Evolutionary conservation across 768 basidiomycete genomes (phyloP), one percentile per base, ranked within the genome.

Genomic region (Podaxis mareebaensis): DNA sequence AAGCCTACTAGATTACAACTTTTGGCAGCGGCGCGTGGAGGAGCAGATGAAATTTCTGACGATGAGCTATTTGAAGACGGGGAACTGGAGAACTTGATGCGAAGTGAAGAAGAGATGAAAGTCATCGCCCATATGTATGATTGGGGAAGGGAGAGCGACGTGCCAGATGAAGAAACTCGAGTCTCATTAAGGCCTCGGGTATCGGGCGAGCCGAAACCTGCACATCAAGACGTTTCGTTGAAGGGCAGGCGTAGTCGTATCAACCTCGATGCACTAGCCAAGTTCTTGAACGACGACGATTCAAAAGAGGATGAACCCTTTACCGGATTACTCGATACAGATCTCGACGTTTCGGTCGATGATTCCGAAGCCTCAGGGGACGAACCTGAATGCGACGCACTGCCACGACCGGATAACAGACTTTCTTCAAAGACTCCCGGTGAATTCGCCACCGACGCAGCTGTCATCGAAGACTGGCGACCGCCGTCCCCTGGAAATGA

Each of bases 1-100:
- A 67, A 72, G 12, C 91, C 86, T 2, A 86, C 88, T 2, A 89
- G 92, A 38, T 79, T 93, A 8, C 89, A 91, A 65, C 73, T 87
- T 28, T 80, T 93, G 38, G 75, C 80, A 0, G 76, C 79, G 11
- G 77, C 79, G 52, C 86, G 89, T 49, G 88, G 90, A 51, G 87
- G 86, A 39, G 79, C 79, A 53, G 76, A 75, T 5, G 77, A 73
- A 39, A 84, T 93, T 20, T 65, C 68, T 1, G 92, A 94, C 64
- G 87, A 91, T 7, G 92, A 93, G 63, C 75, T 93, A 24, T 91
- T 93, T 64, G 81, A 75, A 3, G 81, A 84, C 33, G 88, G 85
- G 2, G 92, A 93, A 72, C 71, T 90, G 28, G 90, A 92, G 59
- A 80, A 76, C 20, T 58, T 91, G 30, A 66, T 91, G 22, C 76